A percentile compares a stretch with the other conserved stretches of the same genome.
Evolutionary conservation across 2,329 filamentous ascomycete species (phyloP).

Genomic region (Xylaria multiplex): DNA sequence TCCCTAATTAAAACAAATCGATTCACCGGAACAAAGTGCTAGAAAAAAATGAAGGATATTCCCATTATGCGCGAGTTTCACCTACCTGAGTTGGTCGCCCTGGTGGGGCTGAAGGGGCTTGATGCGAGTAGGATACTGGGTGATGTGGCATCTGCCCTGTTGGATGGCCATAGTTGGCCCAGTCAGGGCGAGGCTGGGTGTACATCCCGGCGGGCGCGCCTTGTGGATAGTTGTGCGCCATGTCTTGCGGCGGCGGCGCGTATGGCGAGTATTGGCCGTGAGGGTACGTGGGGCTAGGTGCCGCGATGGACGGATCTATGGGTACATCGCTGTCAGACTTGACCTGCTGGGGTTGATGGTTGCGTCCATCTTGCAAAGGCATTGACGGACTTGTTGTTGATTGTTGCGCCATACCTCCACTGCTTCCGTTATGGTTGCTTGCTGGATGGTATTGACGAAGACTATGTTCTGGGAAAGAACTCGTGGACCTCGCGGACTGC

Average conservation of each 20-base stretch:
- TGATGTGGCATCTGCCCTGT: slow-evolving; percentile 62
- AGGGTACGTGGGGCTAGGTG: slow-evolving; percentile 90
- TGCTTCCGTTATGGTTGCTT: slow-evolving; percentile 76
- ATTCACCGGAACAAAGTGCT: background rate
- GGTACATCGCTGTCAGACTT: slow-evolving; percentile 97
- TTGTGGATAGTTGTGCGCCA: slow-evolving; percentile 80
- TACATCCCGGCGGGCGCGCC: slow-evolving; percentile 69
- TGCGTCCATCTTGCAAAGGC: slow-evolving; percentile 82
- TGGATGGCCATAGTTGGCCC: slow-evolving; percentile 72
- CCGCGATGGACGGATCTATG: slow-evolving; percentile 98
- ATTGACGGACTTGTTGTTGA: slow-evolving; percentile 95
- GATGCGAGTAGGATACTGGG: slow-evolving; percentile 63
- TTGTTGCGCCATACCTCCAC: slow-evolving; percentile 97
- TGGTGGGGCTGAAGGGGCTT: slow-evolving; percentile 65
- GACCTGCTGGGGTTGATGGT: slow-evolving; percentile 79
- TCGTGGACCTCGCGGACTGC: slow-evolving; percentile 74
- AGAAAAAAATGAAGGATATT: background rate
- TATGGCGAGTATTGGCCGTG: slow-evolving; percentile 89
- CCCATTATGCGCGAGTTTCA: slow-evolving; percentile 34
- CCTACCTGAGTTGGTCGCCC: slow-evolving; percentile 70
- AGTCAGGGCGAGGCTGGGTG: slow-evolving; percentile 77
- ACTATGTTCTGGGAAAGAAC: slow-evolving; percentile 87
- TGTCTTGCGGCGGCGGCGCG: slow-evolving; percentile 81
- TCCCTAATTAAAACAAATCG: background rate
- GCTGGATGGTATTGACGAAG: slow-evolving; percentile 85